These are phyloP conservation scores for Suillus hirtellus DNA, from an alignment of 768 basidiomycete genomes.

Conservation along the genomic window DNA sequence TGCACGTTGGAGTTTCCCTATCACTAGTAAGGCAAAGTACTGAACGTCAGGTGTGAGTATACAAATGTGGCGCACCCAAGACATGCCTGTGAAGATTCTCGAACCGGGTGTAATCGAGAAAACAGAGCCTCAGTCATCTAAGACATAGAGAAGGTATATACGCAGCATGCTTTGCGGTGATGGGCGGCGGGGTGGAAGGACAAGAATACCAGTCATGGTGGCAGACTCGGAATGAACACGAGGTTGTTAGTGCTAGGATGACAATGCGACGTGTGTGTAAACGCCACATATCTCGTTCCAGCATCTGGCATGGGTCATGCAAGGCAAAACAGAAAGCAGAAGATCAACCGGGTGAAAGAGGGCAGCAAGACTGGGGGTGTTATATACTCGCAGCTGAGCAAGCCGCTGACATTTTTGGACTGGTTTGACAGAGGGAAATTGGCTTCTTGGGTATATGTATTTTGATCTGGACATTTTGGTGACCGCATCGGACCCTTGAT, in stretches of 20 bases:
- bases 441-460: no score
- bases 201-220: background rate
- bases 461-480: no score
- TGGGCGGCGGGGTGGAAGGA: background rate
- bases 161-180: background rate
- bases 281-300: background rate
- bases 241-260: background rate
- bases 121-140: background rate
- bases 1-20: background rate
- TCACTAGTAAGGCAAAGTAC: background rate
- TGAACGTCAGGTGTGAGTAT: background rate
- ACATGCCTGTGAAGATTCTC: no score
- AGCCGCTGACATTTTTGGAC: background rate
- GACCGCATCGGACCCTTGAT: no score
- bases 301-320: background rate
- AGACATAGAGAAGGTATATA: background rate
- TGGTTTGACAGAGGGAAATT: no score
- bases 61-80: background rate
- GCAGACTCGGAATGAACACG: background rate
- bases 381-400: background rate
- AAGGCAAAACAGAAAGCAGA: background rate
- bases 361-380: no score
- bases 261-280: background rate
- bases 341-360: no score
- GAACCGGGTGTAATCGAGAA: background rate